Percentiles rank a stretch among this genome's conserved stretches.
Conservation (phyloP, 257 asterid genomes). For the Solanum peruvianum region DNA sequence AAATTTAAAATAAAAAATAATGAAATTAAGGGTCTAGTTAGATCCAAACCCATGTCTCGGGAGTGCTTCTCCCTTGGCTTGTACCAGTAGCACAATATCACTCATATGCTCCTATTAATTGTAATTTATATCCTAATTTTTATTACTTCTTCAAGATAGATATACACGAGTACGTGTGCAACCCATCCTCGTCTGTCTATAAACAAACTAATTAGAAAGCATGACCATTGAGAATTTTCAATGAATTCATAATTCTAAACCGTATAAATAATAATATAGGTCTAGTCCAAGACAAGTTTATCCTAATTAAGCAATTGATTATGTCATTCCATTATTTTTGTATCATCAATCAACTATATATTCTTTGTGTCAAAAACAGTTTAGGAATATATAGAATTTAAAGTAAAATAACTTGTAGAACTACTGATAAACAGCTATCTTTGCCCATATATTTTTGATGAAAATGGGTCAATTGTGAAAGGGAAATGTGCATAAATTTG, state of each 20-base stretch:
- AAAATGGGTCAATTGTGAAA: not conserved
- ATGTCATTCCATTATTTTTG: not conserved
- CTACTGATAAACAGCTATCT: not conserved
- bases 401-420: not conserved
- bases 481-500: not conserved
- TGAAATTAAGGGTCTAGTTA: too few species aligned
- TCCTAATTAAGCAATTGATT: not conserved
- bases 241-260: not conserved
- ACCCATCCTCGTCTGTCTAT: too few species aligned
- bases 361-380: not conserved
- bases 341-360: not conserved
- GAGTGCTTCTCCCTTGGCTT: too few species aligned
- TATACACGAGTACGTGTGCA: too few species aligned
- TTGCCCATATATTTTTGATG: not conserved
- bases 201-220: not conserved
- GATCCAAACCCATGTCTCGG: too few species aligned
- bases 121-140: too few species aligned
- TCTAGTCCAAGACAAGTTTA: not conserved
- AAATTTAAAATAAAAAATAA: too few species aligned
- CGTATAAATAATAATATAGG: not conserved
- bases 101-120: too few species aligned
- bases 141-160: too few species aligned
- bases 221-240: not conserved
- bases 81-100: too few species aligned
- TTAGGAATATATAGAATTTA: not conserved